phyloP scores from a whole-genome alignment of 208 protist species.

The Entamoeba histolytica region DNA sequence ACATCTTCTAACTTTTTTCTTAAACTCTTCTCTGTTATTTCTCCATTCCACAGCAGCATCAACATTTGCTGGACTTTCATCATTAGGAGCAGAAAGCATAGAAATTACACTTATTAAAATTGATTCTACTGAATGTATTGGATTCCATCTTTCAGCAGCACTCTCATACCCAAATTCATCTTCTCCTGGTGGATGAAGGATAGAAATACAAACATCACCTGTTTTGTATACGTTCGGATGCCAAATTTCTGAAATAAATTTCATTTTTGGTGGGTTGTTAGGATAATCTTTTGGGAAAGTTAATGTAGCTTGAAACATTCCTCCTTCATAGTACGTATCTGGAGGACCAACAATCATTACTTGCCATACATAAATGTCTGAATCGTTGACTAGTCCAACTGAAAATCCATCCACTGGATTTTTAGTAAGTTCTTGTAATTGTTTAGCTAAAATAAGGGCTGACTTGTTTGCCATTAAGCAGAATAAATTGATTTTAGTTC shows the following conservation, averaged over 20 bases:
- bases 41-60: slow-evolving; percentile 45
- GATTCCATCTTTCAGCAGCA: slow-evolving; percentile 46
- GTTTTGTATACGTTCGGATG: slow-evolving; percentile 53
- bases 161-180: slow-evolving; percentile 56
- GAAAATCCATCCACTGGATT: background rate
- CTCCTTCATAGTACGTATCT: background rate
- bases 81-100: slow-evolving; percentile 53
- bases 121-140: slow-evolving; percentile 50
- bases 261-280: background rate
- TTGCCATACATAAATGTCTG: background rate
- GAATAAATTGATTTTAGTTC: no score
- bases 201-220: slow-evolving; percentile 84
- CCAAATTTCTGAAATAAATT: background rate
- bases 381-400: background rate
- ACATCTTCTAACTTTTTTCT: background rate
- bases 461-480: background rate
- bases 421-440: background rate
- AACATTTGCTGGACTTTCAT: slow-evolving; percentile 57
- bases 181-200: slow-evolving; percentile 79
- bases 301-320: background rate
- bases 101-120: slow-evolving; percentile 54
- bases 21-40: background rate
- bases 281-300: background rate
- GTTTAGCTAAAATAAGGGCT: background rate
- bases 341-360: background rate